These are phyloP conservation scores for Naganishia friedmannii DNA, from an alignment of 768 basidiomycete species.

Conservation along the genomic window DNA sequence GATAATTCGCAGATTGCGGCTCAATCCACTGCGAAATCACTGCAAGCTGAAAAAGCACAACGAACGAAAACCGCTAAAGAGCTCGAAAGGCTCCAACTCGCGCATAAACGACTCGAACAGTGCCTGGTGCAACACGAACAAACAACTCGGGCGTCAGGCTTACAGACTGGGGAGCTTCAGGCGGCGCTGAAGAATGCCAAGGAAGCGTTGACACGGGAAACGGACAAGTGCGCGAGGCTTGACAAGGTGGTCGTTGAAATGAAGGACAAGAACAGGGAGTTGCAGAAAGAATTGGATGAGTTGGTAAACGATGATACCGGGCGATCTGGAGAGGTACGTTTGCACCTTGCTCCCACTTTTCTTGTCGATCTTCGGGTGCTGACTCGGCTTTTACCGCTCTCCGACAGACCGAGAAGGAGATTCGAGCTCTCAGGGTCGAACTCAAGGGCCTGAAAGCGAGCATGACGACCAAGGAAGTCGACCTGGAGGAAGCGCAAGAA, in stretches of 20 bases:
- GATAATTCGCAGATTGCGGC: conserved; percentile 14
- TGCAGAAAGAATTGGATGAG: conserved; percentile 19
- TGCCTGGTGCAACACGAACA: neutral
- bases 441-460: neutral
- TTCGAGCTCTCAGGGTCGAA: conserved; percentile 10
- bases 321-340: conserved; percentile 2
- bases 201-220: conserved; percentile 5
- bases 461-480: neutral
- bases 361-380: neutral
- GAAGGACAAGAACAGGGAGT: conserved; percentile 10
- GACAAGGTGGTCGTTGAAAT: conserved; percentile 4
- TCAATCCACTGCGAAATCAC: neutral
- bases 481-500: conserved; percentile 19
- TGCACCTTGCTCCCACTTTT: neutral
- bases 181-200: neutral
- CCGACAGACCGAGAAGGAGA: conserved; percentile 8
- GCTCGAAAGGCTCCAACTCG: neutral
- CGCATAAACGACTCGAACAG: neutral
- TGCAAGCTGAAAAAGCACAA: neutral
- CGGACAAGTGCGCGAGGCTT: neutral
- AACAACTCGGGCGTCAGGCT: neutral
- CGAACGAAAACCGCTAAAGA: conserved; percentile 2
- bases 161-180: neutral
- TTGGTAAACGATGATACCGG: conserved; percentile 19
- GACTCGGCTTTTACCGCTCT: neutral